Evolutionary conservation across 345 rosid species (phyloP), one percentile per base, ranked within the genome.

Genomic region (Microcos paniculata): DNA sequence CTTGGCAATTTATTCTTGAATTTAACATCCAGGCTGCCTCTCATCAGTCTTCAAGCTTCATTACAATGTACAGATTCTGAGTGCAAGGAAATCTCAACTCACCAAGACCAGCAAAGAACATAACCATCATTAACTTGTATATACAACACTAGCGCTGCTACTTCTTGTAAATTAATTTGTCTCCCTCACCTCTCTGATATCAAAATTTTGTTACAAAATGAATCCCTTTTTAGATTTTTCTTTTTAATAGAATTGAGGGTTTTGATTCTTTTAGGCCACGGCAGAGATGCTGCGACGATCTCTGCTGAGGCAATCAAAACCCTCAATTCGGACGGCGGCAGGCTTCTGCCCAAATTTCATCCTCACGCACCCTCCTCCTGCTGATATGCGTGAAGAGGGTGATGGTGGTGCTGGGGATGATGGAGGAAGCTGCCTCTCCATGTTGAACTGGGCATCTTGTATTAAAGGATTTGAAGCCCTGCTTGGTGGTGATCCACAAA

Each of bases 311-410:
- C 94, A 89, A 78, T 91, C 90, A 49, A 93, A 93, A 49, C 98
- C 98, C 86, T 93, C 98, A 49, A 93, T 85, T 77, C 96, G 90
- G 52, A 91, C 92, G 6, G 90, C 86, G 13, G 90, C 88, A 12
- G 93, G 94, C 56, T 75, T 83, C 55, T 86, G 77, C 80, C 89
- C 93, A 8, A 77, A 85, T 64, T 88, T 90, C 84, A 72, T 77
- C 71, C 94, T 84, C 55, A 85, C 90, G 77, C 92, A 86, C 12
- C 92, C 86, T 26, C 90, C 86, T 19, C 90, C 92, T 57, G 77
- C 84, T 57, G 77, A 82, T 58, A 66, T 62, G 28, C 81, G 71
- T 24, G 86, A 69, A 1, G 85, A 78, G 4, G 97, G 74, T 8
- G 88, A 81, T 26, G 78, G 72, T 4, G 88, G 85, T 4, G 81